Evolutionary conservation across 108 stramenopile genomes (phyloP).

Genomic region (Aurantiochytrium sp.): DNA sequence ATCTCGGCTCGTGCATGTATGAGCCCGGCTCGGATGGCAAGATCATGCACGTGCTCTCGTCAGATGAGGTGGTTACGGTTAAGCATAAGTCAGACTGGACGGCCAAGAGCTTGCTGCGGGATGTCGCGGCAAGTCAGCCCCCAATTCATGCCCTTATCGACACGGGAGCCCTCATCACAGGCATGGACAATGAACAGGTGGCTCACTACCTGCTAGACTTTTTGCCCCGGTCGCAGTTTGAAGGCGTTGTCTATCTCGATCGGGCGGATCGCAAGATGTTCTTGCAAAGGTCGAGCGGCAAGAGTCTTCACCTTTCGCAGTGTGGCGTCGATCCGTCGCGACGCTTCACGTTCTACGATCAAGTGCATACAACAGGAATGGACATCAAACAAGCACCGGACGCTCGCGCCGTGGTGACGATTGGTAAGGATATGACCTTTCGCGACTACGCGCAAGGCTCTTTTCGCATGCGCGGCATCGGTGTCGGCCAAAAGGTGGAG

Average conservation of each 20-base stretch:
- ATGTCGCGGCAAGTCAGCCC: constrained; percentile 60
- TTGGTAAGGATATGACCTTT: constrained; percentile 94
- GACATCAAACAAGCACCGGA: constrained; percentile 88
- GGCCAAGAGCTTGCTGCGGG: constrained; percentile 64
- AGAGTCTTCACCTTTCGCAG: constrained; percentile 60
- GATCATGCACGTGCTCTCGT: constrained; percentile 81
- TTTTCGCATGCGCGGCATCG: constrained; percentile 92
- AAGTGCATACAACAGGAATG: constrained; percentile 96
- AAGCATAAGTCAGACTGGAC: constrained; percentile 62
- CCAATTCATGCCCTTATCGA: constrained; percentile 81
- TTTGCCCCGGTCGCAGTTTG: constrained; percentile 57
- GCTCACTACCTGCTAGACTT: constrained; percentile 72
- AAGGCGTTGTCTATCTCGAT: constrained; percentile 90
- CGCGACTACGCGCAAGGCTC: constrained; percentile 92
- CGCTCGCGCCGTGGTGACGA: constrained; percentile 77
- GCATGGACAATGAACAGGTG: constrained; percentile 87
- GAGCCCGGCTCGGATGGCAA: constrained; percentile 93
- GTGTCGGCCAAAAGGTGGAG: constrained; percentile 81
- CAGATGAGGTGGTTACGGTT: constrained; percentile 68
- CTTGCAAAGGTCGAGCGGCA: constrained; percentile 32
- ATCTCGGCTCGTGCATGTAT: constrained; percentile 89
- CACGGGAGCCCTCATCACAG: constrained; percentile 88
- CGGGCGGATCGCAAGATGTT: constrained; percentile 88
- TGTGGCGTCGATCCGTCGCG: constrained; percentile 71
- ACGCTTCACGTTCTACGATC: constrained; percentile 91